Evolutionary conservation across 148 eudicot genomes (phyloP), one percentile per base, ranked within the genome.

Genomic region (Amaranthus cruentus): DNA sequence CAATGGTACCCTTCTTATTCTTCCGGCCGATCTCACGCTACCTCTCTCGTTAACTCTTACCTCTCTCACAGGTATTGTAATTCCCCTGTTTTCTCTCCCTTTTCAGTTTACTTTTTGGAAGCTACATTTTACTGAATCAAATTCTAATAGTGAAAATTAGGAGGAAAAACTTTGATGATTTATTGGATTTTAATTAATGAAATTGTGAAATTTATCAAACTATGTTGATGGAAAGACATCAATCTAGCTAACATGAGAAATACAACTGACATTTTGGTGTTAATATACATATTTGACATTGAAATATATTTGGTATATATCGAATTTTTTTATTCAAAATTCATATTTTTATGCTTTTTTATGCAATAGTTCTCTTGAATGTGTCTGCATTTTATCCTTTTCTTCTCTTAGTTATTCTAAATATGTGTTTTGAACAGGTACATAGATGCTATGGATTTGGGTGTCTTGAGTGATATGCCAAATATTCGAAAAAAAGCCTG

Each of bases 401-500:
- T 0, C 21, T 59, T 49, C n/a, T 12, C 42, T 62, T 55, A 15
- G 15, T 60, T 10, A 38, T 57, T 48, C 50, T 15, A 0, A 28
- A 28, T 63, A 69, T 15, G 62, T 44, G 38, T 55, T 74, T 78
- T 59, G 15, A 66, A 53, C 81, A 93, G 96, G 80, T 89, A 87
- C 62, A 85, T 94, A 96, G 88, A 85, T 75, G 81, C 64, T 52
- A 85, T 84, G 93, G 91, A 94, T 7, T 81, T 94, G 82, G 97
- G 98, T 70, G 93, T 82, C 55, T 77, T 94, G 81, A 87, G 82
- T 62, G 90, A 94, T 80, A 89, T 94, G 96, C 85, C 88, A 49
- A 72, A 85, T 69, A 94, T 94, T 7, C 75, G 81, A 14, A 79
- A 82, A 73, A 91, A 91, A 77, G 96, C 97, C 80, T 79, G 83